Conservation (phyloP, 768 basidiomycete genomes). For the Mycena leptocephala region DNA sequence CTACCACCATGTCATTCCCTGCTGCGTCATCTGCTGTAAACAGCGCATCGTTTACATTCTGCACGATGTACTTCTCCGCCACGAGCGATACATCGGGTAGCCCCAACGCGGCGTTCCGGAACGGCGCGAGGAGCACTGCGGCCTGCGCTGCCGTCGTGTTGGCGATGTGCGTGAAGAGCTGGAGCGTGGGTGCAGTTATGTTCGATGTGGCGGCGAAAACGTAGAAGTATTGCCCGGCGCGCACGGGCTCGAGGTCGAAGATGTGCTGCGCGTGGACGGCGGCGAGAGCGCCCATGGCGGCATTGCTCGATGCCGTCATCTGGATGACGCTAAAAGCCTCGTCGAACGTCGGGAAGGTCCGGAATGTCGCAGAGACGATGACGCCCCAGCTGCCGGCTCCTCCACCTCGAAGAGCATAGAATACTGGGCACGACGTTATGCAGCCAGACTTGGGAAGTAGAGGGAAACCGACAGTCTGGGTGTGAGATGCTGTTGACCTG, state of each 20-base stretch:
- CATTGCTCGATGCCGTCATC: constrained; percentile 36
- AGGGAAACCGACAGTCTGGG: constrained; percentile 7
- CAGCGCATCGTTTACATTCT: constrained; percentile 34
- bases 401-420: too few species aligned
- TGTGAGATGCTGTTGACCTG: too few species aligned
- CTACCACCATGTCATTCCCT: constrained; percentile 30
- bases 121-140: constrained; percentile 34
- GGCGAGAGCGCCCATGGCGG: constrained; percentile 42
- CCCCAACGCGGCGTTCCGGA: constrained; percentile 32
- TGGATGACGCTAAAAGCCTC: constrained; percentile 39
- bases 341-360: too few species aligned
- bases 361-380: too few species aligned
- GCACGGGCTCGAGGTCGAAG: constrained; percentile 49
- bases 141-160: constrained; percentile 23
- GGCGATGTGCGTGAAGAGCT: constrained; percentile 40
- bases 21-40: constrained; percentile 32
- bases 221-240: constrained; percentile 49
- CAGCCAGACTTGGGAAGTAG: background rate
- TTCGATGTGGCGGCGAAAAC: constrained; percentile 25
- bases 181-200: constrained; percentile 1
- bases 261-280: too few species aligned
- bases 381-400: too few species aligned
- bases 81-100: constrained; percentile 35
- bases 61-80: background rate
- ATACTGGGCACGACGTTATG: background rate